Conservation (phyloP, 2,329 filamentous ascomycete genomes). For the Aspergillus phoenicis region DNA sequence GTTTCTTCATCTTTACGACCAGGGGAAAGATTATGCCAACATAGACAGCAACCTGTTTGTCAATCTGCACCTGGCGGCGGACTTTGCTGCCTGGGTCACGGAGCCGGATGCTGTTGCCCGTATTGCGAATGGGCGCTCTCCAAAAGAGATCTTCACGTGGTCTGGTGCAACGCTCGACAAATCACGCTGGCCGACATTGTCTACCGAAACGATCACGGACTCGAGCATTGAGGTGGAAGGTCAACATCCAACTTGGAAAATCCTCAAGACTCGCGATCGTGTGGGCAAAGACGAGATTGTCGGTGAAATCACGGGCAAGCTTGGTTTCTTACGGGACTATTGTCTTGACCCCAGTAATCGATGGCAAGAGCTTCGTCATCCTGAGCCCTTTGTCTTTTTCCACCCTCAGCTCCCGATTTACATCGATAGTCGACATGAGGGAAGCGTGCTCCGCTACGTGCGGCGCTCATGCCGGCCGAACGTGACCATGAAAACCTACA, state of each 20-base stretch:
- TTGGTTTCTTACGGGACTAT: slow-evolving; percentile 74
- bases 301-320: slow-evolving; percentile 75
- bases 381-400: slow-evolving; percentile 77
- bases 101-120: slow-evolving; percentile 69
- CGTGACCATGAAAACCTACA: slow-evolving; percentile 80
- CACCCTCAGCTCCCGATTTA: slow-evolving; percentile 86
- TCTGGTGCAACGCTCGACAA: slow-evolving; percentile 59
- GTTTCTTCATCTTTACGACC: slow-evolving; percentile 74
- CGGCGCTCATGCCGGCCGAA: slow-evolving; percentile 91
- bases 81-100: slow-evolving; percentile 76
- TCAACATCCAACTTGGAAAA: slow-evolving; percentile 68
- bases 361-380: slow-evolving; percentile 65
- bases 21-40: slow-evolving; percentile 59
- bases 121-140: slow-evolving; percentile 65
- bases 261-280: slow-evolving; percentile 54
- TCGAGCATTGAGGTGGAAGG: slow-evolving; percentile 53
- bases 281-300: slow-evolving; percentile 59
- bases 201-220: slow-evolving; percentile 57
- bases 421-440: slow-evolving; percentile 87
- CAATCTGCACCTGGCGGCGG: slow-evolving; percentile 72
- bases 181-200: slow-evolving; percentile 55
- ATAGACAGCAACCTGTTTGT: slow-evolving; percentile 76
- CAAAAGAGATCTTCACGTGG: slow-evolving; percentile 71
- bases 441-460: slow-evolving; percentile 83
- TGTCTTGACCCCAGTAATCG: slow-evolving; percentile 66